Base-by-base conservation (phyloP, 176 grass and related monocot species). In the Alopecurus myosuroides region DNA sequence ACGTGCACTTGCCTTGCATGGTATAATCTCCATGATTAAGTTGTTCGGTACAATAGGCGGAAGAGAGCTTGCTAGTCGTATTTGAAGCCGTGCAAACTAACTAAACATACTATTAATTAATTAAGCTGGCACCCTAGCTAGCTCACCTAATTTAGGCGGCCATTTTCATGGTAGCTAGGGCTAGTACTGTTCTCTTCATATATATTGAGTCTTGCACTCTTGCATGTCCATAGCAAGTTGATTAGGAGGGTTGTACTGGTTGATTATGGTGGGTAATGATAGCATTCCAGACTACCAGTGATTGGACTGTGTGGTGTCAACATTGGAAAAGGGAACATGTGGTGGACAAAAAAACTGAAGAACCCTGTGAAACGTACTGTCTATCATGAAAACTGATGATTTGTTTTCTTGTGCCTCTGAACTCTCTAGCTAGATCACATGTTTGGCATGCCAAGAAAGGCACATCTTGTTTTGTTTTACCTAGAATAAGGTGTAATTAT, bases 1-100 rank as follows among this genome's bases (percentile, higher is more conserved):
- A 80, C 34, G 65, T 83, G 78, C 80, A 92, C 83, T 89, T 83
- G 75, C 79, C 86, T 86, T 92, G 74, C 75, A 58, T 69, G 44
- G 13, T 50, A 74, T 92, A 79, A 89, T 37, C 62, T 70, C 75
- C 75, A 92, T 86, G 78, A 86, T 89, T 86, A 79, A 86, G 75
- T 49, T 20, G 82, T 86, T 92, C 35, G 74, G 74, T 86, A 66
- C 77, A 74, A 77, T 87, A 77, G 45, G 31, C 40, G 60, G 77
- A 57, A 18, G 31, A 44, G 68, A 26, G 23, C 1, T 2, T 7
- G 70, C 11, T 70, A 39, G 22, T 57, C 23, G n/a, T 77, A 67
- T 22, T 79, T 64, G 11, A 74, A 57, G 42, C 57, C 57, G 75
- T 87, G 85, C 85, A 46, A 72, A 28, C 3, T 15, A 74, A 22